phyloP scores from a whole-genome alignment of 2,329 filamentous ascomycete genomes.

The Trichoderma afroharzianum region DNA sequence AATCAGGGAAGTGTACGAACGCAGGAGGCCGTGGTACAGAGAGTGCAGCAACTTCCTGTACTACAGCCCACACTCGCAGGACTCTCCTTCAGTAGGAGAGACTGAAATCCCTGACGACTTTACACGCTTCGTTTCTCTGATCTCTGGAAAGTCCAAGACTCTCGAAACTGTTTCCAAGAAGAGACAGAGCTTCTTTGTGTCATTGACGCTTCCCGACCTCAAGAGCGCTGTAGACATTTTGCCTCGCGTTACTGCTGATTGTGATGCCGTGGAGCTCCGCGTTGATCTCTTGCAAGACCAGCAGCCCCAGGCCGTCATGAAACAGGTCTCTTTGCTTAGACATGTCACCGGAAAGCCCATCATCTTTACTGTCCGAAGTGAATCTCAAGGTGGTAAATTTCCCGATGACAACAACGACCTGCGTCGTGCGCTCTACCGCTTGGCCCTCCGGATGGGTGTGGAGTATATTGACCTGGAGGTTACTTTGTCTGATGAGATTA shows the following conservation, averaged over 20 bases:
- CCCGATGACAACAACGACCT: constrained; percentile 71
- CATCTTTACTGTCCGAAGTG: constrained; percentile 87
- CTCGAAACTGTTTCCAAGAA: constrained; percentile 44
- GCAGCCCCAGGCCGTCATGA: constrained; percentile 70
- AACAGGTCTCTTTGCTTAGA: constrained; percentile 77
- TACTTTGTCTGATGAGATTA: constrained; percentile 72
- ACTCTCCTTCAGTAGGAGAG: constrained; percentile 20
- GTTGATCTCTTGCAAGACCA: constrained; percentile 83
- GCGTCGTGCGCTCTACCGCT: constrained; percentile 69
- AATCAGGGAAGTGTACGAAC: constrained; percentile 85
- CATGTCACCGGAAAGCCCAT: constrained; percentile 70
- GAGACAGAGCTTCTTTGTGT: constrained; percentile 86
- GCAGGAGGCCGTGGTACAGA: constrained; percentile 84
- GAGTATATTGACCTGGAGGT: constrained; percentile 95
- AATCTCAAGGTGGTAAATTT: constrained; percentile 82
- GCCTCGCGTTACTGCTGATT: constrained; percentile 71
- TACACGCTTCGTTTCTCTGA: constrained; percentile 36
- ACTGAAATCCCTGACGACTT: constrained; percentile 32
- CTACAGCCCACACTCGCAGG: constrained; percentile 65
- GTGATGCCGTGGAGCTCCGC: constrained; percentile 90
- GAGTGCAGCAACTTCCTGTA: constrained; percentile 95
- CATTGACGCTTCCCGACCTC: constrained; percentile 78
- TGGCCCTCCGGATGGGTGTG: constrained; percentile 77
- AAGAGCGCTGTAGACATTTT: constrained; percentile 60
- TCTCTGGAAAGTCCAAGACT: constrained; percentile 44